Base-by-base conservation (phyloP, 2,329 filamentous ascomycete species). In the Cladosporium oxysporum region DNA sequence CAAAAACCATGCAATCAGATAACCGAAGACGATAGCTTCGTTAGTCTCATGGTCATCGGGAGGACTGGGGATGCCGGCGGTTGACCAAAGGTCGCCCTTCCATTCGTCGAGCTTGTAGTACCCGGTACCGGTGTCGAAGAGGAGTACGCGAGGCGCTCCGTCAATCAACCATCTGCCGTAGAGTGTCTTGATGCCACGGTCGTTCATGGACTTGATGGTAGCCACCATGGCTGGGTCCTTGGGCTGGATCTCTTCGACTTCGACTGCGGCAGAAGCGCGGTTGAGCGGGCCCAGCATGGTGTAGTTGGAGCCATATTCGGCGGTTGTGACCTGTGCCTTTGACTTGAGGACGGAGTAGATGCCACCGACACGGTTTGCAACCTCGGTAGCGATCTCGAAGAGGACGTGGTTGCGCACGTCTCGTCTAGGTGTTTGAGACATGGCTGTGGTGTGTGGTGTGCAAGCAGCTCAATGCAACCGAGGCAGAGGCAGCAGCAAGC, bases 281-380 rank as follows among this genome's bases (percentile, higher is more conserved):
- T 98, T 97, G 77, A 96, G 88, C 66, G 95, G 95, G 1, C 95
- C 95, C 78, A 99, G 93, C 71, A 98, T 87, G 31, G 92, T 96
- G 81, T 99, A 99, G 71, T 92, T 88, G 67, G 97, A 93, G 80
- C 95, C 95, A 95, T 98, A 99, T 80, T 99, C 95, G 68, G 93
- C 93, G 0, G 94, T 97, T 52, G 95, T 98, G 68, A 98, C 95
- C 60, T 95, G 94, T 44, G 95, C 94, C 81, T 99, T 99, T 68
- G 95, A 99, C 81, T 99, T 99, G 81, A 99, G 89, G 71, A 99
- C 95, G 18, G 94, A 98, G 84, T 99, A 99, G 82, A 99, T 99
- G 74, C 95, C 95, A 76, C 95, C 95, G 68, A 99, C 95, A 86
- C 95, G 88, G 84, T 98, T 96, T 69, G 95, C 95, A 73, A 98